These are phyloP conservation scores for Phanerochaete sordida DNA, from an alignment of 768 basidiomycete genomes.

Conservation along the genomic window DNA sequence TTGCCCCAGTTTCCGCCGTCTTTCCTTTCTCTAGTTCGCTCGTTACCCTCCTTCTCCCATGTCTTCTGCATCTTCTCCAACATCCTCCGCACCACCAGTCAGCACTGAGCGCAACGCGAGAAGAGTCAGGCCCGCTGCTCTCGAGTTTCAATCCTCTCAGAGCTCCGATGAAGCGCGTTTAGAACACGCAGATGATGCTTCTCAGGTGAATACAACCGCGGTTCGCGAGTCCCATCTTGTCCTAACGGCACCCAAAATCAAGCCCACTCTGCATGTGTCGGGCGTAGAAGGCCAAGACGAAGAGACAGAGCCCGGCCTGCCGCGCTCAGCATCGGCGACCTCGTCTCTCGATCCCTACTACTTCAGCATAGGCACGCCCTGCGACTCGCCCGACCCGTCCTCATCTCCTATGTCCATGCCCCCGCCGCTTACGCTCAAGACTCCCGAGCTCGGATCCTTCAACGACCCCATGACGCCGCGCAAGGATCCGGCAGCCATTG, in stretches of 20 bases:
- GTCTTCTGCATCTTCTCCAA: conserved; percentile 36
- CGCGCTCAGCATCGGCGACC: conserved; percentile 71
- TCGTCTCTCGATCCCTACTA: conserved; percentile 90
- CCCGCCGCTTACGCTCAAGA: conserved; percentile 41
- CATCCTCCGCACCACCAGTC: conserved; percentile 37
- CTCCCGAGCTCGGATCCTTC: conserved; percentile 54
- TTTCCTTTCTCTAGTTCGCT: conserved; percentile 34
- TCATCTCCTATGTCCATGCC: conserved; percentile 19
- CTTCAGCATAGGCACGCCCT: conserved; percentile 68
- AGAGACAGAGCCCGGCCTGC: conserved; percentile 44
- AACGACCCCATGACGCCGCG: conserved; percentile 68
- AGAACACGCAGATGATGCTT: conserved; percentile 31
- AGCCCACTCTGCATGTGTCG: conserved; percentile 37
- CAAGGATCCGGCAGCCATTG: conserved; percentile 74
- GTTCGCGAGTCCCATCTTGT: conserved; percentile 2
- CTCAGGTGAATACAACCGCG: conserved; percentile 30
- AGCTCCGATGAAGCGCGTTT: conserved; percentile 38
- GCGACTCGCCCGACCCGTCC: conserved; percentile 61
- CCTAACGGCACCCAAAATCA: background rate
- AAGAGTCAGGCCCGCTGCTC: conserved; percentile 50
- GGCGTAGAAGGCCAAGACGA: conserved; percentile 26
- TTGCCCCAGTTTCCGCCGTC: conserved; percentile 23
- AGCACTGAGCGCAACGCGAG: conserved; percentile 37
- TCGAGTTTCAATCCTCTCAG: conserved; percentile 41
- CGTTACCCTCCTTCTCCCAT: conserved; percentile 34